Base-by-base conservation (phyloP, 805 yeast genomes). In the Saturnispora diversa region DNA sequence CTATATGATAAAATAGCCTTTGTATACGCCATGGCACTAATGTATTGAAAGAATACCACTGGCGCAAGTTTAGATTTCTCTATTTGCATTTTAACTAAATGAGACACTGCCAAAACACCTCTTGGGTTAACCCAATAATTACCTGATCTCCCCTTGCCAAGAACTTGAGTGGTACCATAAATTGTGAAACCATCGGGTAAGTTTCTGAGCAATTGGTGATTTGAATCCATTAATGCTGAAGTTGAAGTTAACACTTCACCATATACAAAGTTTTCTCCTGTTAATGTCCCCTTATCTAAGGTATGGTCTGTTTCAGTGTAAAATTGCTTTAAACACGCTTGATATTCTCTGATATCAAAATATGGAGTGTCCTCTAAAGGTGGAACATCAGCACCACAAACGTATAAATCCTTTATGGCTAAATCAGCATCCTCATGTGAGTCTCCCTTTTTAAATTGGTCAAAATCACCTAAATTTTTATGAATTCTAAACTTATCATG, bases 71-170 rank as follows among this genome's bases (percentile, higher is more conserved):
- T 3, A 53, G 52, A 4, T 70, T 68, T n/a, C 15, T 23, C 27
- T 4, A 59, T 37, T 0, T 84, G 77, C 11, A 87, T 62, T 37
- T 77, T 72, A 44, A 84, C 58, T 9, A 85, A 74, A 1, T 77
- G 71, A 0, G 96, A 85, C 6, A 78, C 74, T 0, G 97, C 95
- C 59, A 86, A 62, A 1, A 87, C 94, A 9, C 99, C 99, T 19
- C 73, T 70, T 3, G 99, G 99, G 50, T 85, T 88, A 19, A 92
- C 80, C 98, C 98, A 92, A 2, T 77, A 79, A 49, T 92, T 92
- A 1, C 92, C 94, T 12, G 97, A 94, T 42, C 99, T 74, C 2
- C 99, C 99, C 36, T 90, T 69, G 1, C 98, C 99, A 0, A 86
- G 73, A 1, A 85, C 80, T 59, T 92, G 99, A 3, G 82, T 74